A percentile compares a stretch with the other conserved stretches of the same genome.
phyloP scores from a whole-genome alignment of 2,329 filamentous ascomycete genomes.

The Venturiaceae sp. region DNA sequence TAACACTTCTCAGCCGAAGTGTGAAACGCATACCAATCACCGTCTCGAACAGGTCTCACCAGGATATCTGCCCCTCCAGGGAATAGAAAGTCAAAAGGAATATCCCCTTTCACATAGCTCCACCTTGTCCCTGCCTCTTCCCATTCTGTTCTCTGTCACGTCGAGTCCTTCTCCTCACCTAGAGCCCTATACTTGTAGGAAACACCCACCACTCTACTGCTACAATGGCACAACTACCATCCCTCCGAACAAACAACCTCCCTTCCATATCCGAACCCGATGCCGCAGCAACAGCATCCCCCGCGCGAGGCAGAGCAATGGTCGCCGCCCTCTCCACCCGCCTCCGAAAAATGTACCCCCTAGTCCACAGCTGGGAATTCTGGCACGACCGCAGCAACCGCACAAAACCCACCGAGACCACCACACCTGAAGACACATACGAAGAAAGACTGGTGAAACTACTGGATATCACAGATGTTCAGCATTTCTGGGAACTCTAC shows the following conservation, averaged over 20 bases:
- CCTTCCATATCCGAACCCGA: slow-evolving; percentile 51
- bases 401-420: slow-evolving; percentile 11
- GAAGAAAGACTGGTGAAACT: slow-evolving; percentile 37
- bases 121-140: background rate
- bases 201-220: too few relatives aligned
- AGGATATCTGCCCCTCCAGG: background rate
- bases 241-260: slow-evolving; percentile 30
- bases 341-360: slow-evolving; percentile 34
- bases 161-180: too few relatives aligned
- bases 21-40: background rate
- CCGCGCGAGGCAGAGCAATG: slow-evolving; percentile 71
- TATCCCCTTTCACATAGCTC: background rate
- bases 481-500: slow-evolving; percentile 40
- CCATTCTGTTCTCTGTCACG: too few relatives aligned
- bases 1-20: background rate
- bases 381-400: slow-evolving; percentile 39
- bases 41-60: background rate
- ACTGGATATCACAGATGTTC: slow-evolving; percentile 34
- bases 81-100: background rate
- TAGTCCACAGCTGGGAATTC: slow-evolving; percentile 42
- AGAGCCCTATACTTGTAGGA: too few relatives aligned
- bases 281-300: slow-evolving; percentile 53
- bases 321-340: slow-evolving; percentile 36
- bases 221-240: slow-evolving; percentile 2
- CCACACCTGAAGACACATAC: slow-evolving; percentile 22